Base-by-base conservation (phyloP, 768 basidiomycete species). In the Guyanaporus albipodus region DNA sequence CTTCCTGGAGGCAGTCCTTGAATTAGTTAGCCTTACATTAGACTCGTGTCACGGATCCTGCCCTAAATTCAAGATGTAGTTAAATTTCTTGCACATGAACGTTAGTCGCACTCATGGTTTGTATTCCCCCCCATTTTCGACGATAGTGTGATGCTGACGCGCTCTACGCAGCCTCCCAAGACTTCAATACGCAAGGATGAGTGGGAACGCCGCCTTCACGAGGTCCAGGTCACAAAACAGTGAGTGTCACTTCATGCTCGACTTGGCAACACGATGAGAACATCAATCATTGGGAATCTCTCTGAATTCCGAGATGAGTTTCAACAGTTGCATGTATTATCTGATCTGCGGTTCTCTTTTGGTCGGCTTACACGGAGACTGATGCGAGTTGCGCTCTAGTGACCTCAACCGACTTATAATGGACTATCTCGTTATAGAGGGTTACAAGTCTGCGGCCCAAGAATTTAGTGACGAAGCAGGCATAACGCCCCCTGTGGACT, bases 231-330 rank as follows among this genome's bases (percentile, higher is more conserved):
- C 34, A 77, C 87, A 24, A 95, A 95, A 76, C 71, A 82, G 94
- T 97, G 79, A 85, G 92, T 85, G 38, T 40, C 21, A 14, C 45
- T 38, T 29, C 42, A 19, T 43, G 12, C 33, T 53, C 57, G 48
- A 46, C 42, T 49, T 52, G 42, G 50, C 41, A 35, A 40, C 44
- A 71, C 65, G 85, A 87, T 87, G 85, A 87, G 67, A 72, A 77
- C 67, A 73, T 63, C 65, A n/a, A 85, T 76, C 67, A 85, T 76
- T 97, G 94, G 95, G 95, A 99, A 98, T 98, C 95, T 98, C 95
- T 93, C 95, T 85, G 92, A 91, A 68, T 67, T 64, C 43, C 54
- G 73, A 82, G 86, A 85, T 74, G 83, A 87, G 75, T 22, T 40
- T 57, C 60, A 70, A 78, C 75, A 76, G 64, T 80, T 83, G 83